Evolutionary conservation across 176 grass and related monocot genomes (phyloP), one percentile per base, ranked within the genome.

Genomic region (Eleusine coracana): DNA sequence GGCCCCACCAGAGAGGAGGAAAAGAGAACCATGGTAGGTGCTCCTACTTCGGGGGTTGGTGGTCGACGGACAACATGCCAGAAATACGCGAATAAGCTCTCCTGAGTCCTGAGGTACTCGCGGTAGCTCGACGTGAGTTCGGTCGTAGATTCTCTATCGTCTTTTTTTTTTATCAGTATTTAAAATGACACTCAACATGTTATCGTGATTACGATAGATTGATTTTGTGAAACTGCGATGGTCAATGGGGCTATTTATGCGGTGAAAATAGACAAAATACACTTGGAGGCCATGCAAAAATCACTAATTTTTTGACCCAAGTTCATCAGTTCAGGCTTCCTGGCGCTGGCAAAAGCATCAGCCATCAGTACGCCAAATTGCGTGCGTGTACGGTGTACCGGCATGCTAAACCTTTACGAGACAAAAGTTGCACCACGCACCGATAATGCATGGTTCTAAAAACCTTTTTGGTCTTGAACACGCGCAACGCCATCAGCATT

Each of bases 31-130:
- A 65, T 14, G 73, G 77, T 84, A 48, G 83, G 87, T 85, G 71
- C 78, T 85, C 87, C 83, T 58, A 84, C 54, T 76, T 69, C 70
- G 52, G 79, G 82, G 77, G 72, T 89, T 89, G 87, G 87, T 85
- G 87, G 44, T 38, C 44, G 71, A 80, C 40, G 11, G 27, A 49
- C 48, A 66, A 79, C 59, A 46, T 41, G 39, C 54, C 6, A 56
- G 58, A 21, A 23, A 2, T 11, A 36, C 37, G 6, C 3, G 15
- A 52, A 17, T 14, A 14, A 52, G 50, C 50, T 2, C 50, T 52
- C 48, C 3, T 15, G 48, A 50, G 48, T 52, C 48, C 3, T 15
- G 48, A 50, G 48, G 48, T 14, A 17, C 50, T 52, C 50, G 50
- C 50, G 50, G 50, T 46, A 44, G 48, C 48, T 50, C 48, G 48